Base-by-base conservation (phyloP, 2,329 filamentous ascomycete genomes). In the Domatiomyces catenatus region DNA sequence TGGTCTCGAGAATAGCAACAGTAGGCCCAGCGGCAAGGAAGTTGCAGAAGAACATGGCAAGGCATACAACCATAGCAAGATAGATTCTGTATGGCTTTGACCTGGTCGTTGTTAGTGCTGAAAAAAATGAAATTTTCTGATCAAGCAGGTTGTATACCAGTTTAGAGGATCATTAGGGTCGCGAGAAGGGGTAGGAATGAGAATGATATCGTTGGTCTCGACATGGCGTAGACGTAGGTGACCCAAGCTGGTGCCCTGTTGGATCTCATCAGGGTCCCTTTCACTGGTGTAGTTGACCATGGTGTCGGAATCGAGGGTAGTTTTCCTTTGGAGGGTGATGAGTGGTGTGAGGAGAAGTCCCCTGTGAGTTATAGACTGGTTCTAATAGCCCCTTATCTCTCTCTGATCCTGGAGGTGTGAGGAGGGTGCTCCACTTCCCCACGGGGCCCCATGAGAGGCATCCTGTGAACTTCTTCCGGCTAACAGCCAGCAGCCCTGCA, bases 41-140 rank as follows among this genome's bases (percentile, higher is more conserved):
- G 60, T 77, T 78, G 63, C 69, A 75, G 61, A 77, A 68, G 53
- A 75, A 66, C 65, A 78, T 76, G 48, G 75, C 73, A 2, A 72
- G 53, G 58, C 72, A 76, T 32, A 76, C 68, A 12, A 75, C 62
- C 46, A 64, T 58, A 7, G 74, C 73, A 39, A 72, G 71, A 59
- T 75, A 77, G 53, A 69, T 67, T 8, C 39, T 43, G 46, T 44
- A 52, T 8, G 42, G 24, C n/a, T 44, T 51, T 10, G 53, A 53
- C 50, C 53, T 55, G 22, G 10, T 12, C 1, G 12, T 2, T 17
- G n/a, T 22, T 44, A 49, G 18, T 26, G 8, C 22, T 36, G 22
- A 10, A 4, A 18, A 24, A 6, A 18, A 18, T 36, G 7, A n/a
- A n/a, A n/a, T n/a, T n/a, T n/a, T n/a, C 7, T 36, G 12, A 36